Evolutionary conservation across 176 grass and related monocot species (phyloP), one percentile per base, ranked within the genome.

Genomic region (Guadua angustifolia): DNA sequence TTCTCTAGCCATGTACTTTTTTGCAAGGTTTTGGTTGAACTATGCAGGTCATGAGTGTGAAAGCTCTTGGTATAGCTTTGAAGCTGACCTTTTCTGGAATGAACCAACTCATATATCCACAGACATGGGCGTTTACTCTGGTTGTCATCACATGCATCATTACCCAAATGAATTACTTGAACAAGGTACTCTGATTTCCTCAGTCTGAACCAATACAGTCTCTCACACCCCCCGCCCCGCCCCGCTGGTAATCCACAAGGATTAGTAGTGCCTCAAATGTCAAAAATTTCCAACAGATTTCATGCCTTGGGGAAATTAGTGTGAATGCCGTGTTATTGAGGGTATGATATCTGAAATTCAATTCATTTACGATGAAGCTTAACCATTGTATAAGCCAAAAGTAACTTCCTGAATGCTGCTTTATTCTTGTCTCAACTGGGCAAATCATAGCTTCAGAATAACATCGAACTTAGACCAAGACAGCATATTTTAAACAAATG

Each of bases 151-250:
- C 84, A 73, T 97, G 94, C 83, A 66, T 97, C 64, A 77, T 93
- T 78, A 93, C 94, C 33, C 94, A 97, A 86, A 91, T 97, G 89
- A 93, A 97, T 78, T 97, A 97, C 78, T 89, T 97, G 76, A 97
- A 97, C 81, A 97, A 97, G 81, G 94, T 93, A 89, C 75, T 52
- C 22, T 69, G 19, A 57, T 62, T 56, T 71, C 13, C 36, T 71
- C 52, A 14, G 44, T 7, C 16, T 81, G 32, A 68, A 49, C 24
- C 24, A 29, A 29, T 29, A 29, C 29, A 29, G 29, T 29, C 29
- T 29, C 29, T 29, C 29, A 0, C 29, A 1, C 29, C 29, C 29
- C 29, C 29, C 29, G 29, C 29, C 29, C 29, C 29, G 29, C 29
- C 29, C 29, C 29, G 29, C 29, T 29, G 29, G 29, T 29, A 29